Conservation (phyloP, 306 rosid species). For the Prunus mongolica region DNA sequence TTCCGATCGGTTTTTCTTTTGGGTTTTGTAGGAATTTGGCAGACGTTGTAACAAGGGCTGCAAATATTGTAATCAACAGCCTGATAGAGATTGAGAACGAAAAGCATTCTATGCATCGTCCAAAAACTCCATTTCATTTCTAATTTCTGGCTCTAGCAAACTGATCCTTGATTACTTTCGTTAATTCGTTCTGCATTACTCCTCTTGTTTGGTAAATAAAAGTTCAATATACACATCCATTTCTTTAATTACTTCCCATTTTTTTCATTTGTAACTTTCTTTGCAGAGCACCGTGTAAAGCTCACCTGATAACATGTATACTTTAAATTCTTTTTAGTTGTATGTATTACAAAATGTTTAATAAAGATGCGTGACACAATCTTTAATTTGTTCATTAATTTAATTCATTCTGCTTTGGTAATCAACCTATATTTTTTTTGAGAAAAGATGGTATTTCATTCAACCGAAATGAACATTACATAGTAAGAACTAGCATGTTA, state of each 20-base stretch:
- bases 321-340: background rate
- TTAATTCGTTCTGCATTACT: background rate
- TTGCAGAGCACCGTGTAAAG: background rate
- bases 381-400: background rate
- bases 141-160: background rate
- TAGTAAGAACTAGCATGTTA: too few relatives aligned
- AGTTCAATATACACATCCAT: background rate
- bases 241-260: background rate
- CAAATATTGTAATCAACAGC: constrained; percentile 51
- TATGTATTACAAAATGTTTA: background rate
- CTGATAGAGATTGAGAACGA: constrained; percentile 65
- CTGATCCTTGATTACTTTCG: background rate
- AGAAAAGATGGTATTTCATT: too few relatives aligned
- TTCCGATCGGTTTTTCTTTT: background rate
- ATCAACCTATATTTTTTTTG: too few relatives aligned
- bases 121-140: constrained; percentile 8
- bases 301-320: background rate
- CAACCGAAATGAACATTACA: too few relatives aligned
- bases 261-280: background rate
- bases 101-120: constrained; percentile 21
- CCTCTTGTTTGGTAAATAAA: background rate
- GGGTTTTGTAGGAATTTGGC: constrained; percentile 52
- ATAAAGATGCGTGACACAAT: background rate
- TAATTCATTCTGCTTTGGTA: background rate
- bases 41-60: constrained; percentile 56